These are phyloP conservation scores for Pseudopyrenochaeta lycopersici DNA, from an alignment of 2,329 filamentous ascomycete genomes.

Conservation along the genomic window DNA sequence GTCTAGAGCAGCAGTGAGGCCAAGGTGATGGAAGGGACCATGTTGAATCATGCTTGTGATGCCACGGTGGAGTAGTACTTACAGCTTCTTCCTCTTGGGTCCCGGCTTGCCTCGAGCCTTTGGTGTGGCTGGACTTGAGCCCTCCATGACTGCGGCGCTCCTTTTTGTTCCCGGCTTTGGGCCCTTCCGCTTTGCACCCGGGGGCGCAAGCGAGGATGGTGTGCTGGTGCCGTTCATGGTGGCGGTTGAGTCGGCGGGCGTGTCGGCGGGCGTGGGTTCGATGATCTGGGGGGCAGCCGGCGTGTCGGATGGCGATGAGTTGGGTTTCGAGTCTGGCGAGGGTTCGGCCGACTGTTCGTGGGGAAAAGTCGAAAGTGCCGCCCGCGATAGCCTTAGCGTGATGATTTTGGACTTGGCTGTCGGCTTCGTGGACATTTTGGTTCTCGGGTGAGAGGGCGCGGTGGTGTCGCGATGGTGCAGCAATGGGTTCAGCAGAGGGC, in stretches of 20 bases:
- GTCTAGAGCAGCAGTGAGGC: not conserved
- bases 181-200: conserved; percentile 75
- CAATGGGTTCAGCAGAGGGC: conserved; percentile 21
- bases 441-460: conserved; percentile 27
- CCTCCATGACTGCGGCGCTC: conserved; percentile 64
- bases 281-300: conserved; percentile 43
- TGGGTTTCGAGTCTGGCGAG: conserved; percentile 47
- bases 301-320: conserved; percentile 46
- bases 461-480: conserved; percentile 26
- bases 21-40: not conserved
- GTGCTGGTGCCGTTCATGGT: conserved; percentile 43
- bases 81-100: conserved; percentile 94
- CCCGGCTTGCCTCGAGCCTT: conserved; percentile 87
- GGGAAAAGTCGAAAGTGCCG: conserved; percentile 40
- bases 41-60: not conserved
- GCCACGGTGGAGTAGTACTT: conserved; percentile 57
- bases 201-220: conserved; percentile 54
- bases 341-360: conserved; percentile 32
- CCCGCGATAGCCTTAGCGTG: conserved; percentile 45
- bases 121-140: conserved; percentile 51
- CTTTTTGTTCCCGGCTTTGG: conserved; percentile 72
- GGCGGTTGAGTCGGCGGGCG: conserved; percentile 54
- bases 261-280: conserved; percentile 48
- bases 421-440: conserved; percentile 45
- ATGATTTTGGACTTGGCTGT: conserved; percentile 41